Evolutionary conservation across 768 basidiomycete genomes (phyloP).

Genomic region (Tulasnella sp.): DNA sequence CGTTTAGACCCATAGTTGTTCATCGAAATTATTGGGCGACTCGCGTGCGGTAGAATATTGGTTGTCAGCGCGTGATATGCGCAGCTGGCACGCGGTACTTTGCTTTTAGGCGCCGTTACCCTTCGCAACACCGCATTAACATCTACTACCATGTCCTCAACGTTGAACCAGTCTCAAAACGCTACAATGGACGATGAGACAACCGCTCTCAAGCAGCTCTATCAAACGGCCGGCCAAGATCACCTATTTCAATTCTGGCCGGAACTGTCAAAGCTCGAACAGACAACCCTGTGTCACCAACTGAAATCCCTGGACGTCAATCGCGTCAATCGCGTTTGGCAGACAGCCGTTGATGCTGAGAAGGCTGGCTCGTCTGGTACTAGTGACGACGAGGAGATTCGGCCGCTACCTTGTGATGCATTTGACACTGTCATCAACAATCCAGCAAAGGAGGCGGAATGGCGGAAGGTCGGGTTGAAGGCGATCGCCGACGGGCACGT

Average conservation of each 20-base stretch:
- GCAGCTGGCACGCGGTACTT: too few relatives aligned
- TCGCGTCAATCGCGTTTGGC: conserved; percentile 83
- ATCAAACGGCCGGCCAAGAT: conserved; percentile 69
- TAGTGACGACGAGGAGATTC: conserved; percentile 40
- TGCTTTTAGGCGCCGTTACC: too few relatives aligned
- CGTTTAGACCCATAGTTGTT: too few relatives aligned
- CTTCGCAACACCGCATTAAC: too few relatives aligned
- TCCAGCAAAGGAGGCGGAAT: conserved; percentile 49
- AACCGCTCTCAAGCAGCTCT: conserved; percentile 31
- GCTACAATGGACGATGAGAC: neutral
- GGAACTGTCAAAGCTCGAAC: conserved; percentile 53
- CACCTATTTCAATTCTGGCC: conserved; percentile 88
- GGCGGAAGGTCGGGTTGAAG: conserved; percentile 66
- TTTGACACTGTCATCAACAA: conserved; percentile 50
- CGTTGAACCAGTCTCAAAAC: neutral
- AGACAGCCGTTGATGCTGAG: conserved; percentile 61
- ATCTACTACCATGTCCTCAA: too few relatives aligned
- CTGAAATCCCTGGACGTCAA: conserved; percentile 73
- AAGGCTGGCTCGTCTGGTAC: conserved; percentile 23
- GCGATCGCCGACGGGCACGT: conserved; percentile 77
- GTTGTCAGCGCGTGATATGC: too few relatives aligned
- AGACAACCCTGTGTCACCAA: conserved; percentile 51
- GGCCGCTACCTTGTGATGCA: conserved; percentile 70
- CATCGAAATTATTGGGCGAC: too few relatives aligned
- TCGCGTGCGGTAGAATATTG: too few relatives aligned